Evolutionary conservation across 768 basidiomycete genomes (phyloP).

Genomic region (Suillus americanus): DNA sequence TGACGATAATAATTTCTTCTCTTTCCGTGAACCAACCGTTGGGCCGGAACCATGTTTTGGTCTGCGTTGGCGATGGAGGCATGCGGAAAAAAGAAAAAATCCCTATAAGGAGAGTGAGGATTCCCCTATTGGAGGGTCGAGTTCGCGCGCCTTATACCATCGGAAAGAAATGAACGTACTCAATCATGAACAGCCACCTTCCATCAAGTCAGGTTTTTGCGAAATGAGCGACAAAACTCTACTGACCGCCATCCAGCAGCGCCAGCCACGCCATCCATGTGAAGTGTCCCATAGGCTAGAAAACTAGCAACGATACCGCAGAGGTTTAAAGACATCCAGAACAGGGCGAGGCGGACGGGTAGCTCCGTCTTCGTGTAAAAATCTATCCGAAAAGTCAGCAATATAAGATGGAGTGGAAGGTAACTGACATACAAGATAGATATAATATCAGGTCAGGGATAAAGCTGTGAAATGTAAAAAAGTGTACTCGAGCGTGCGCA

Average conservation of each 20-base stretch:
- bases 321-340: conserved; percentile 51
- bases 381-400: conserved; percentile 2
- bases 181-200: conserved; percentile 61
- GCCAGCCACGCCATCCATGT: conserved; percentile 54
- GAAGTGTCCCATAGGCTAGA: conserved; percentile 60
- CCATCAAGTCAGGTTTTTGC: not conserved
- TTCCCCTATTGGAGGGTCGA: conserved; percentile 31
- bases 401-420: not conserved
- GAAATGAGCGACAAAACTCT: not conserved
- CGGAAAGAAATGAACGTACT: conserved; percentile 41
- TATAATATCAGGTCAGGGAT: conserved; percentile 63
- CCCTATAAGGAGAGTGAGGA: conserved; percentile 54
- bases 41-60: conserved; percentile 55
- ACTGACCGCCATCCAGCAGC: conserved; percentile 51
- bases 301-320: conserved; percentile 52
- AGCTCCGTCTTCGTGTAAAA: conserved; percentile 63
- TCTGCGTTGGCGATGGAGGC: conserved; percentile 62
- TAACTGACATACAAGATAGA: conserved; percentile 46
- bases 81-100: conserved; percentile 55
- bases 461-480: conserved; percentile 34
- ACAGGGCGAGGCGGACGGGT: conserved; percentile 53
- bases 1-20: conserved; percentile 61
- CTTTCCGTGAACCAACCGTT: conserved; percentile 65
- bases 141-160: conserved; percentile 38
- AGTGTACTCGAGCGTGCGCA: not conserved